Conservation (phyloP, 1,284 basidiomycete species). For the Moniliella sp. region DNA sequence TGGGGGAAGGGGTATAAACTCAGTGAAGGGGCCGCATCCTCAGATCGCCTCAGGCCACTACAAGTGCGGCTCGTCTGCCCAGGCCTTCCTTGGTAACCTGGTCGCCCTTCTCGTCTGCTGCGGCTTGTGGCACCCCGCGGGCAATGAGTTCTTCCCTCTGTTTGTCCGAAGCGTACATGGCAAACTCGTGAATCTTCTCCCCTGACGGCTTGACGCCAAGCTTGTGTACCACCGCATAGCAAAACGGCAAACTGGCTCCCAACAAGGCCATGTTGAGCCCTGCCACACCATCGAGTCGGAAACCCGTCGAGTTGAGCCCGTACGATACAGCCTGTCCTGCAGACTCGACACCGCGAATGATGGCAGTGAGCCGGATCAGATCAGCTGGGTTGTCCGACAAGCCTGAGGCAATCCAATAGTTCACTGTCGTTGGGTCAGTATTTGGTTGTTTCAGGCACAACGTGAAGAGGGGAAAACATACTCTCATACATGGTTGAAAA, state of each 20-base stretch:
- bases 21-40: no score
- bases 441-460: no score
- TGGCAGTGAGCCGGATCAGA: constrained; percentile 20
- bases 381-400: constrained; percentile 13
- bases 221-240: constrained; percentile 17
- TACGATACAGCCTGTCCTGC: constrained; percentile 29
- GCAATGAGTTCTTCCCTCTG: not conserved
- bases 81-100: no score
- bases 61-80: no score
- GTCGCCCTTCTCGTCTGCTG: not conserved
- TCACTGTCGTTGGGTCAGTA: no score
- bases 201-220: constrained; percentile 17
- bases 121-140: not conserved
- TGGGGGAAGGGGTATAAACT: no score
- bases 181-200: constrained; percentile 6
- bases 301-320: constrained; percentile 20
- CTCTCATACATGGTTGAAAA: constrained; percentile 12
- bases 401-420: constrained; percentile 18
- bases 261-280: constrained; percentile 18
- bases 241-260: no score
- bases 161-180: not conserved
- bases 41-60: no score
- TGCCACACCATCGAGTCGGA: constrained; percentile 18
- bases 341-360: constrained; percentile 23
- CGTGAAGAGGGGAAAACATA: no score